Percentiles rank a stretch among this genome's conserved stretches.
Conservation (phyloP, 1,139 yeast species). For the Dujonia santamariae region DNA sequence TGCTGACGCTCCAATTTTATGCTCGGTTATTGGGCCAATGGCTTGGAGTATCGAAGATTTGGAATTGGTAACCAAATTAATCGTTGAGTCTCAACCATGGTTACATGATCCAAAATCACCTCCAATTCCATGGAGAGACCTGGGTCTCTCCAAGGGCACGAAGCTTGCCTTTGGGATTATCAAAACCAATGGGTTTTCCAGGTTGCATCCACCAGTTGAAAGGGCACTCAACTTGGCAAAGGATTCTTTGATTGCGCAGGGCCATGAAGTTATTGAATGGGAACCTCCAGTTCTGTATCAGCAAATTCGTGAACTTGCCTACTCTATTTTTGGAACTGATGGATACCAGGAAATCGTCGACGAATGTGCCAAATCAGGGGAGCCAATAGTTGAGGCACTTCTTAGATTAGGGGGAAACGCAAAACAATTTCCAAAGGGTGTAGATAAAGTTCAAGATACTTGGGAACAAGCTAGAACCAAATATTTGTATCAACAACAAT, state of each 20-base stretch:
- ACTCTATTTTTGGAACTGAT: constrained; percentile 14
- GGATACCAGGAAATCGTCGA: constrained; percentile 13
- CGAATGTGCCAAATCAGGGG: constrained; percentile 14
- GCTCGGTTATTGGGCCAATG: constrained; percentile 32
- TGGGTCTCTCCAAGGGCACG: background rate
- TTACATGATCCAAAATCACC: constrained; percentile 15
- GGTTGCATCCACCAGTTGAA: constrained; percentile 17
- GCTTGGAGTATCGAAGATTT: constrained; percentile 26
- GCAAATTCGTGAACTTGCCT: constrained; percentile 8
- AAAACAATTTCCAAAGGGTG: constrained; percentile 8
- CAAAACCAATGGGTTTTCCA: constrained; percentile 12
- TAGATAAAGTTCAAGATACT: constrained; percentile 20
- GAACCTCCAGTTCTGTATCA: constrained; percentile 11
- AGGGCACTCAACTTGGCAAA: constrained; percentile 13
- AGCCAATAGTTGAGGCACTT: constrained; percentile 12
- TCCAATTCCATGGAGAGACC: constrained; percentile 15
- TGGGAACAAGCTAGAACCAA: constrained; percentile 30
- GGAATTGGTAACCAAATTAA: constrained; percentile 17
- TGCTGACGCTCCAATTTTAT: constrained; percentile 13
- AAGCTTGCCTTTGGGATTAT: constrained; percentile 15
- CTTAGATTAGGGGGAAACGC: constrained; percentile 3
- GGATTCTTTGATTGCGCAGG: constrained; percentile 12
- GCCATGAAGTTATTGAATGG: constrained; percentile 17
- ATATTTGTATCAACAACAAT: constrained; percentile 24
- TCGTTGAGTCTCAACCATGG: constrained; percentile 17